These are phyloP conservation scores for Aegilops speltoides DNA, from an alignment of 176 grass and related monocot genomes.

Conservation along the genomic window DNA sequence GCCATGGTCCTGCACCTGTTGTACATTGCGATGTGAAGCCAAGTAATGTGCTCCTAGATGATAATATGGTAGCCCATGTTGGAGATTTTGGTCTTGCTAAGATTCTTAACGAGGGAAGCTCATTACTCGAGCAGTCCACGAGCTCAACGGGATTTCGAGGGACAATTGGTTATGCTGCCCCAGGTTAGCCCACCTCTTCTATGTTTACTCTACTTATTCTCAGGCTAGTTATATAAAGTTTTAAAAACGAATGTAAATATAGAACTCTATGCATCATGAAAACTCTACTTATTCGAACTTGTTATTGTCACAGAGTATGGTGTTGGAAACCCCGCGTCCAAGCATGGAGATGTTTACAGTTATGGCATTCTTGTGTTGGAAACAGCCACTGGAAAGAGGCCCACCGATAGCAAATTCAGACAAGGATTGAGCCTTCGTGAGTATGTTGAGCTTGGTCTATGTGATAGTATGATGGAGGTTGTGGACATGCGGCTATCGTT, in stretches of 20 bases:
- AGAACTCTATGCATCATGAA: too few species aligned
- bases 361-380: neutral
- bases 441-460: neutral
- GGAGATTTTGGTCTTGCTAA: neutral
- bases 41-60: neutral
- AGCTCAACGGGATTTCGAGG: neutral
- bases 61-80: neutral
- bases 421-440: neutral
- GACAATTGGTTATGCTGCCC: neutral
- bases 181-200: neutral
- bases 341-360: neutral
- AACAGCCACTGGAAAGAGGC: neutral
- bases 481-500: neutral
- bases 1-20: neutral
- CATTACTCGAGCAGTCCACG: neutral
- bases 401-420: neutral
- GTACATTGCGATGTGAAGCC: neutral
- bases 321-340: neutral
- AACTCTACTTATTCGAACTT: neutral
- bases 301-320: neutral
- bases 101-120: neutral
- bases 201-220: too few species aligned
- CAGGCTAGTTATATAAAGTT: too few species aligned
- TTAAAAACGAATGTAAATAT: too few species aligned
- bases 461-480: neutral